A percentile compares a stretch with the other conserved stretches of the same genome.
These are phyloP conservation scores for Paecilomyces dactylethromorphus DNA, from an alignment of 2,329 filamentous ascomycete genomes.

Conservation along the genomic window DNA sequence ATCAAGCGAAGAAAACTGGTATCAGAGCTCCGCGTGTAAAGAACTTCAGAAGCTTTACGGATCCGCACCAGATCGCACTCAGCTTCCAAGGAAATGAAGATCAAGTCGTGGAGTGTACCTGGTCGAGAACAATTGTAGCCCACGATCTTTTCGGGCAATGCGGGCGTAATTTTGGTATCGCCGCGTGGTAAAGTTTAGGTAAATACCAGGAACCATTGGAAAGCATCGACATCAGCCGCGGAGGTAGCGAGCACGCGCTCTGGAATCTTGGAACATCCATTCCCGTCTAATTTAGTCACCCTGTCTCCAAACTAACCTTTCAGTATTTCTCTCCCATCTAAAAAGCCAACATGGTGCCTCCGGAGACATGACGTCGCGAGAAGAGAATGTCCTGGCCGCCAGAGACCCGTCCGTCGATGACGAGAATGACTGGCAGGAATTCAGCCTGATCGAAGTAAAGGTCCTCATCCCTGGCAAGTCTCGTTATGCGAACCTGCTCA, in stretches of 20 bases:
- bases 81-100: not conserved
- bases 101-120: not conserved
- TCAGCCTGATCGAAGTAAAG: conserved; percentile 49
- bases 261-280: not conserved
- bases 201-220: not conserved
- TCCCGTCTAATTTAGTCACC: not conserved
- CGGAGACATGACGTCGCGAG: conserved; percentile 38
- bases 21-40: not conserved
- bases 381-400: conserved; percentile 39
- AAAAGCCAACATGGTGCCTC: conserved; percentile 24
- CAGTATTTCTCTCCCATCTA: conserved; percentile 1
- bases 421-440: conserved; percentile 55
- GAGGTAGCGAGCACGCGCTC: not conserved
- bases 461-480: conserved; percentile 43
- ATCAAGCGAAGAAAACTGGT: not conserved
- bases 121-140: not conserved
- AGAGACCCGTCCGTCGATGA: conserved; percentile 38
- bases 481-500: conserved; percentile 48
- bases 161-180: not conserved
- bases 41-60: not conserved
- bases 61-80: not conserved
- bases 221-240: not conserved
- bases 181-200: not conserved
- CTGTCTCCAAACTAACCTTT: conserved; percentile 1
- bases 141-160: not conserved